Conservation (phyloP, 1,284 basidiomycete species). For the Trametes pubescens region DNA sequence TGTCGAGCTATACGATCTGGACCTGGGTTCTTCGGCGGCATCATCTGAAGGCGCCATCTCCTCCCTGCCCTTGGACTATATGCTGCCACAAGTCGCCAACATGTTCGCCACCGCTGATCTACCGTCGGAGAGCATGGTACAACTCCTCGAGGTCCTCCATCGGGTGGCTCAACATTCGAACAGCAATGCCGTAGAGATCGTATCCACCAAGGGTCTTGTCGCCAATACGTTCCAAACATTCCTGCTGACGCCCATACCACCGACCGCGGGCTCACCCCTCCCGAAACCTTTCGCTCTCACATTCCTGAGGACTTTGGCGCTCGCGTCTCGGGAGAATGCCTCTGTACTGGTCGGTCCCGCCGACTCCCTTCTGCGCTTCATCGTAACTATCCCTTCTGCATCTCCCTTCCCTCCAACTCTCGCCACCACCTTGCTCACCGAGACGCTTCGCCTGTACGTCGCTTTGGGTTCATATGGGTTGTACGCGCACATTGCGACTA, state of each 20-base stretch:
- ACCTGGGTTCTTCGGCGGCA: conserved; percentile 20
- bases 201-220: conserved; percentile 62
- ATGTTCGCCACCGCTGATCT: conserved; percentile 51
- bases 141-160: conserved; percentile 70
- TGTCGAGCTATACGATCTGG: conserved; percentile 55
- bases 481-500: conserved; percentile 70
- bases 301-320: conserved; percentile 67
- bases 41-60: conserved; percentile 40
- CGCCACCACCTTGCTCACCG: conserved; percentile 57
- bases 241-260: conserved; percentile 59
- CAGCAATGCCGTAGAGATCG: conserved; percentile 61
- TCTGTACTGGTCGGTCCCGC: conserved; percentile 60
- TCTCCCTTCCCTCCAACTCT: conserved; percentile 56
- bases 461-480: conserved; percentile 82
- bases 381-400: conserved; percentile 65
- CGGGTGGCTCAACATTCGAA: conserved; percentile 67
- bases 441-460: conserved; percentile 73
- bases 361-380: conserved; percentile 80
- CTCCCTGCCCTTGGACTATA: conserved; percentile 59
- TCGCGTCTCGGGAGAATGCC: conserved; percentile 75
- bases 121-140: conserved; percentile 58
- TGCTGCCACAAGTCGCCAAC: conserved; percentile 60
- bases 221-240: conserved; percentile 62
- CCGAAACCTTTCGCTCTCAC: conserved; percentile 65
- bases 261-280: conserved; percentile 40